Evolutionary conservation across 768 basidiomycete species (phyloP), one percentile per base, ranked within the genome.

Genomic region (Myochromella boudieri): DNA sequence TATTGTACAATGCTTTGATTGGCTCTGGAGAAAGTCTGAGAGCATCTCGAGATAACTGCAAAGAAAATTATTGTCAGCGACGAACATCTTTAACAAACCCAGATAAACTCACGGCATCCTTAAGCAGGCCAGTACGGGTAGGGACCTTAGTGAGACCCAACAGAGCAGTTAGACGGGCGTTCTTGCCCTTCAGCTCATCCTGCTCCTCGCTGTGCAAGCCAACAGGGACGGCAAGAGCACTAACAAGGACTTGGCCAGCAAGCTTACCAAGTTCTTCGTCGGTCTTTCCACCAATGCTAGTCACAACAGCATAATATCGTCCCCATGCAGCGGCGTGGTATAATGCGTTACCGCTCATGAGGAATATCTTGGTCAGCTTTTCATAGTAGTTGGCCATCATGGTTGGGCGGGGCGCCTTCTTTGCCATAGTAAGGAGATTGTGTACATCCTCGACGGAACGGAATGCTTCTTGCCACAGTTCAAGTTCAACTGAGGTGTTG

Each of bases 331-430:
- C 93, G 39, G 95, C 95, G 63, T 98, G 95, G 70, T 93, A 98
- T 11, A 99, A 74, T 3, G 92, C 86, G 58, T 94, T 95, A 12
- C 92, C 90, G 50, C 88, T 91, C 75, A 94, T 95, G 59, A 95
- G 77, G 76, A 97, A 99, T 53, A 99, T 95, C 62, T 87, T 88
- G 33, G 95, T 91, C 54, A 97, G 82, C 69, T 98, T 97, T 67
- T 97, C 94, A 70, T 98, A 98, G 70, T 97, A 98, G 66, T 91
- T 93, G 49, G 93, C 92, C 95, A 98, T 97, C 93, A 97, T 95
- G 10, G 85, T 78, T 0, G 92, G 91, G 26, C 92, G 85, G 1
- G 93, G 91, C 0, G 91, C 83, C 68, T 94, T 95, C 66, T 95
- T 95, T 22, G 89, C 87, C 81, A 92, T 85, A 9, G 85, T 90